phyloP scores from a whole-genome alignment of 805 yeast species.

The Lachancea mirantina region DNA sequence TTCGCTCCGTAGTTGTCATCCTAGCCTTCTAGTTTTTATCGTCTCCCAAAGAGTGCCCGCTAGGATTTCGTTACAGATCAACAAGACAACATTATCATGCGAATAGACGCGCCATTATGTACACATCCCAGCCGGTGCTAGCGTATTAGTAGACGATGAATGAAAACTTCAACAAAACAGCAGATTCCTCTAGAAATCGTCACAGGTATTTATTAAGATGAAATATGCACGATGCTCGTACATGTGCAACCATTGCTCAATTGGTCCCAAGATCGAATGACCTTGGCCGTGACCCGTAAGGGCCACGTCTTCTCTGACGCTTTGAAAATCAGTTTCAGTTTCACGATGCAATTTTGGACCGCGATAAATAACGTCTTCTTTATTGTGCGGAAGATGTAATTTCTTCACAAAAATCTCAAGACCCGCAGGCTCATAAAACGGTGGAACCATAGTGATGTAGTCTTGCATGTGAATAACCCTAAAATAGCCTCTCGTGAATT shows the following conservation, averaged over 20 bases:
- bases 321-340: conserved; percentile 2
- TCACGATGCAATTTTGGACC: conserved; percentile 14
- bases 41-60: too few species aligned
- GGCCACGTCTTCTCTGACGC: conserved; percentile 1
- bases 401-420: conserved; percentile 41
- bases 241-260: conserved; percentile 25
- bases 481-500: conserved; percentile 35
- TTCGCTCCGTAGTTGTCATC: too few species aligned
- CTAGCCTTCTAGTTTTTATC: too few species aligned
- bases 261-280: conserved; percentile 4
- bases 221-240: conserved; percentile 36
- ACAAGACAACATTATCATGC: too few species aligned
- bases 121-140: too few species aligned
- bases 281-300: conserved; percentile 4
- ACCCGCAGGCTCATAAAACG: conserved; percentile 45
- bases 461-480: conserved; percentile 56
- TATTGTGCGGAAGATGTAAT: conserved; percentile 28
- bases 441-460: conserved; percentile 54
- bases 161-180: too few species aligned
- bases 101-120: too few species aligned
- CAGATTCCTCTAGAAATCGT: conserved; percentile 18
- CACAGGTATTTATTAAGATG: conserved; percentile 30
- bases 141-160: too few species aligned
- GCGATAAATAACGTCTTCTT: conserved; percentile 21
- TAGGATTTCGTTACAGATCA: too few species aligned